Evolutionary conservation across 306 rosid genomes (phyloP).

Genomic region (Sechiopsis laciniata): DNA sequence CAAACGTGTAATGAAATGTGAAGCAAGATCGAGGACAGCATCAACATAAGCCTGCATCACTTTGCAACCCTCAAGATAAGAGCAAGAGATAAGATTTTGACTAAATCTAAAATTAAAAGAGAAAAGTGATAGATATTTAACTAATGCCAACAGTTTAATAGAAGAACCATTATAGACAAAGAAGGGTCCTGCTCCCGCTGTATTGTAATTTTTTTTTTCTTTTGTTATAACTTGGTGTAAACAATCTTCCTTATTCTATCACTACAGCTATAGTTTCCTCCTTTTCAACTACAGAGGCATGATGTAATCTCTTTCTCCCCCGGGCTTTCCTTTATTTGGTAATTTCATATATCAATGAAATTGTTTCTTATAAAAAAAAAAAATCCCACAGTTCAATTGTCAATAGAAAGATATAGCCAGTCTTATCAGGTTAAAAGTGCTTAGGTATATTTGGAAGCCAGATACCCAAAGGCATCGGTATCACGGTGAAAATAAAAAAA

Average conservation of each 20-base stretch:
- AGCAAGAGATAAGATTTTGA: slow-evolving; percentile 6
- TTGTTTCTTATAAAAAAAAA: too few relatives aligned
- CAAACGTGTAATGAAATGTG: slow-evolving; percentile 94
- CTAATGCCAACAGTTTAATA: background rate
- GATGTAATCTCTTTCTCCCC: too few relatives aligned
- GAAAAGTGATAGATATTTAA: background rate
- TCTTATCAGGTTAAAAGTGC: slow-evolving; percentile 4
- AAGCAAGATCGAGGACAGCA: slow-evolving; percentile 95
- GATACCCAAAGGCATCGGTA: background rate
- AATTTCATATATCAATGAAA: too few relatives aligned
- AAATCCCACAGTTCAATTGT: background rate
- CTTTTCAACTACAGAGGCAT: too few relatives aligned
- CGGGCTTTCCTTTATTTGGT: too few relatives aligned
- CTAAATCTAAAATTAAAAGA: background rate
- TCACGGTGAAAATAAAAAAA: background rate
- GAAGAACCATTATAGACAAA: too few relatives aligned
- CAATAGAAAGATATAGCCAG: background rate
- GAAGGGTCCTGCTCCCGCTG: too few relatives aligned
- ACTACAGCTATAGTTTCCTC: too few relatives aligned
- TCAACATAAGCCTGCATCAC: slow-evolving; percentile 87
- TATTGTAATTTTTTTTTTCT: too few relatives aligned
- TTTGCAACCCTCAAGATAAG: slow-evolving; percentile 25
- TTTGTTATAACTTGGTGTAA: too few relatives aligned
- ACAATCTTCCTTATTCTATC: too few relatives aligned
- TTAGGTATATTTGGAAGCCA: background rate